These are phyloP conservation scores for Penicillium corylophilum DNA, from an alignment of 2,329 filamentous ascomycete species.

Conservation along the genomic window DNA sequence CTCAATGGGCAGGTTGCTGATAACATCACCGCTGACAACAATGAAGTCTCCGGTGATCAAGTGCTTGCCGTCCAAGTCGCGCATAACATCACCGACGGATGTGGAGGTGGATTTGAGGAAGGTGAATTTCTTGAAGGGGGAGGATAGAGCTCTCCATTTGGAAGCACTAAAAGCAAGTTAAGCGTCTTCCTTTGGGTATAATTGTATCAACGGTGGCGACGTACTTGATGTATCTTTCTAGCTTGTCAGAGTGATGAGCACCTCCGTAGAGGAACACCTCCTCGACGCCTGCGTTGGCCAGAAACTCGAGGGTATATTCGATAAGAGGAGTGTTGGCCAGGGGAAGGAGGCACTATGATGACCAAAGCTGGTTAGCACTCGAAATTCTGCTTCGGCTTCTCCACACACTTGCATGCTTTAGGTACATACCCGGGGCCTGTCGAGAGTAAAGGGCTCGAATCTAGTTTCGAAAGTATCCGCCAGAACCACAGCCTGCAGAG, in stretches of 20 bases:
- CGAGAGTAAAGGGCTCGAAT: constrained; percentile 84
- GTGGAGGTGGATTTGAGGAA: constrained; percentile 84
- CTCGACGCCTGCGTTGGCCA: constrained; percentile 91
- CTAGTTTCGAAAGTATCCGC: constrained; percentile 93
- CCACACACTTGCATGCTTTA: background rate
- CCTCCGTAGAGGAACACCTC: constrained; percentile 92
- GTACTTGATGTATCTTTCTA: constrained; percentile 79
- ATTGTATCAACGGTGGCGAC: constrained; percentile 7
- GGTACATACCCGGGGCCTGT: constrained; percentile 75
- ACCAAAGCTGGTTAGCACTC: constrained; percentile 2
- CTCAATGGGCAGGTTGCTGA: constrained; percentile 86
- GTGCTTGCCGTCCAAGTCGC: constrained; percentile 83
- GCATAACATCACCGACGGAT: constrained; percentile 90
- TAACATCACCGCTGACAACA: constrained; percentile 85
- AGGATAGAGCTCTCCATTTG: constrained; percentile 69
- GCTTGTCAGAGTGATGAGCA: constrained; percentile 79
- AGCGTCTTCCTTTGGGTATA: constrained; percentile 4
- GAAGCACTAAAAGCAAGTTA: constrained; percentile 54
- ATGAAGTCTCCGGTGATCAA: constrained; percentile 89
- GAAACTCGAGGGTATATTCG: constrained; percentile 95
- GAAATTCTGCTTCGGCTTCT: background rate
- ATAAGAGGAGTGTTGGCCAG: constrained; percentile 92
- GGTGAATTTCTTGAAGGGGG: constrained; percentile 76
- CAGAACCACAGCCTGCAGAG: constrained; percentile 69
- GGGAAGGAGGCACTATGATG: constrained; percentile 78